A percentile compares a stretch with the other conserved stretches of the same genome.
These are phyloP conservation scores for Linnemannia zychae DNA, from an alignment of 192 early-diverging fungal genomes.

Conservation along the genomic window DNA sequence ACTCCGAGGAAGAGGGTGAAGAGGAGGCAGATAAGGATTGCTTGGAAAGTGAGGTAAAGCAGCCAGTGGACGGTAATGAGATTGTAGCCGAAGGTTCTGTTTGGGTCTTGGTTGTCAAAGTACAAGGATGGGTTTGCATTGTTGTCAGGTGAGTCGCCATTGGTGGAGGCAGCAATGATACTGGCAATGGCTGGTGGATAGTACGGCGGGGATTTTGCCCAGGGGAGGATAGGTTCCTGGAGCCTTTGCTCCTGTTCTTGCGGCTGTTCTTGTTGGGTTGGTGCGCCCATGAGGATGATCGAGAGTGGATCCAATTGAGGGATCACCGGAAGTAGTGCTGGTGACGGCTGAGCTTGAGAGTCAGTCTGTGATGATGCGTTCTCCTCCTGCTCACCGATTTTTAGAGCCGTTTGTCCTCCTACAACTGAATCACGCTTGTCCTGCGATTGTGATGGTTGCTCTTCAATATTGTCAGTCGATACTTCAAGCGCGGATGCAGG, in stretches of 20 bases:
- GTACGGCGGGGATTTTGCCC: not conserved
- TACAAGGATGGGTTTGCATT: not conserved
- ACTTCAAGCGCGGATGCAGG: not conserved
- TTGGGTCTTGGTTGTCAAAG: not conserved
- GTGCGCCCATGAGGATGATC: not conserved
- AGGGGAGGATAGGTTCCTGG: not conserved
- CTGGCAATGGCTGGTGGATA: not conserved
- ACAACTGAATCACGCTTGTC: not conserved
- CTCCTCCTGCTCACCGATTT: not conserved
- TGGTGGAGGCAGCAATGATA: not conserved
- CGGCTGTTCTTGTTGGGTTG: not conserved
- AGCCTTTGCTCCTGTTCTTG: not conserved
- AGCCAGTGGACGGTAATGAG: conserved; percentile 21
- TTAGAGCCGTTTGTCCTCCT: not conserved
- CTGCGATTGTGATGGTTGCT: not conserved
- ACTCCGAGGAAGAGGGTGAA: conserved; percentile 35
- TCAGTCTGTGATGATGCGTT: not conserved
- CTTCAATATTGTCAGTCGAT: too few relatives aligned
- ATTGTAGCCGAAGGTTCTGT: conserved; percentile 18
- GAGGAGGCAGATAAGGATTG: conserved; percentile 20
- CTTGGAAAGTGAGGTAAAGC: conserved; percentile 18
- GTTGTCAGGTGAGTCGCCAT: too few relatives aligned
- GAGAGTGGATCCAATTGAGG: not conserved
- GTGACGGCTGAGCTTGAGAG: not conserved
- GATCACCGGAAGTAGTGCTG: too few relatives aligned